Evolutionary conservation across 2,329 filamentous ascomycete species (phyloP).

Genomic region (Lecanoromycetidae sp.): DNA sequence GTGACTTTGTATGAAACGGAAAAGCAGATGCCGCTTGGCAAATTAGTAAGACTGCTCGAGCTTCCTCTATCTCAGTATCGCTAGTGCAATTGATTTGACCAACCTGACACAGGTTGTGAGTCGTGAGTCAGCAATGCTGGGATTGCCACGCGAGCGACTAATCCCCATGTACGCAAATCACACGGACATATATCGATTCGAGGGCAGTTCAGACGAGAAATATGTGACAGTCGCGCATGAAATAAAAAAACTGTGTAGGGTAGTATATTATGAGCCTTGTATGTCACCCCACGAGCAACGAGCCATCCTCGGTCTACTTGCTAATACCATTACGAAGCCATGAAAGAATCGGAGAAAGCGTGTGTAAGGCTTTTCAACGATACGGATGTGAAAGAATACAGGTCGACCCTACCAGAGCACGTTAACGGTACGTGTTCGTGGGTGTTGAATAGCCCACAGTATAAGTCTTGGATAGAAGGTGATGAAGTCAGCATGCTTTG

Average conservation of each 20-base stretch:
- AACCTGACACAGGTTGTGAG: neutral
- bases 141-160: neutral
- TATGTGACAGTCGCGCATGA: neutral
- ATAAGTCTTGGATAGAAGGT: neutral
- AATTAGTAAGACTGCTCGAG: neutral
- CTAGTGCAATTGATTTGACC: too few species aligned
- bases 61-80: neutral
- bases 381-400: neutral
- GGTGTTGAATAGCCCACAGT: neutral
- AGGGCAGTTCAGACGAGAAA: neutral
- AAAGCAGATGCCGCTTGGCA: neutral
- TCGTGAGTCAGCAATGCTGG: neutral
- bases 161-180: neutral
- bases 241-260: neutral
- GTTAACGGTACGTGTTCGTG: constrained; percentile 5
- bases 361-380: neutral
- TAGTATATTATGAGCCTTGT: neutral
- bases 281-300: too few species aligned
- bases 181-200: neutral
- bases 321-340: neutral
- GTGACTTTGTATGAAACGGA: neutral
- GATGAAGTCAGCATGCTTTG: constrained; percentile 23
- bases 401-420: neutral
- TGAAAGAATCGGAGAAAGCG: neutral
- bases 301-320: neutral